Evolutionary conservation across 352 stramenopile species (phyloP), one percentile per base, ranked within the genome.

Genomic region (Peronospora belbahrii): DNA sequence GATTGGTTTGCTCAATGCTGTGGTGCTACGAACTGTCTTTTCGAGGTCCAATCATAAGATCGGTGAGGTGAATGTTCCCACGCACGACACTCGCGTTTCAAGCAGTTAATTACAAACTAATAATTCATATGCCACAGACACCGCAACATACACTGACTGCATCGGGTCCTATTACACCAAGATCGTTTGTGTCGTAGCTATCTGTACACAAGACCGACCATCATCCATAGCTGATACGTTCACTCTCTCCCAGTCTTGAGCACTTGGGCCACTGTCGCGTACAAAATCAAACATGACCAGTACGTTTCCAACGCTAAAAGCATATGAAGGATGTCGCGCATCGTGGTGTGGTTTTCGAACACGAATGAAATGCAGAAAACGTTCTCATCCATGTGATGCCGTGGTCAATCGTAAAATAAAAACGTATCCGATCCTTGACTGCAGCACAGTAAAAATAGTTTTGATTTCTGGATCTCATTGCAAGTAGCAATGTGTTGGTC

Each of bases 311-410:
- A n/a, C n/a, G n/a, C n/a, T n/a, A n/a, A n/a, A n/a, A n/a, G n/a
- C n/a, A 2, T 7, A 27, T 4, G 23, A 27, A 6, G 23, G 45
- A 25, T 44, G 44, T 52, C 44, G 44, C 44, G 24, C 44, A 44
- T 52, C 32, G 47, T 57, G 25, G n/a, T 44, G 31, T 18, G 4
- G 43, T 36, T 48, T 17, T 31, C 15, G 20, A 23, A 14, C 52
- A 55, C 52, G 38, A 60, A 60, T 36, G 44, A 60, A 60, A 50
- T 34, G 24, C 14, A n/a, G 19, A 27, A 7, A 27, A 42, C 56
- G 18, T 78, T 62, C 19, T 85, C 74, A 27, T 85, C 68, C 38
- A 69, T 76, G 20, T 61, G 54, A 6, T 11, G 11, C 4, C 15
- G 33, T 48, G 43, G 51, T 53, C 37, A 30, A 53, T 59, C 30